Evolutionary conservation across 2,329 filamentous ascomycete species (phyloP).

Genomic region (Sporothrix variecibatus): DNA sequence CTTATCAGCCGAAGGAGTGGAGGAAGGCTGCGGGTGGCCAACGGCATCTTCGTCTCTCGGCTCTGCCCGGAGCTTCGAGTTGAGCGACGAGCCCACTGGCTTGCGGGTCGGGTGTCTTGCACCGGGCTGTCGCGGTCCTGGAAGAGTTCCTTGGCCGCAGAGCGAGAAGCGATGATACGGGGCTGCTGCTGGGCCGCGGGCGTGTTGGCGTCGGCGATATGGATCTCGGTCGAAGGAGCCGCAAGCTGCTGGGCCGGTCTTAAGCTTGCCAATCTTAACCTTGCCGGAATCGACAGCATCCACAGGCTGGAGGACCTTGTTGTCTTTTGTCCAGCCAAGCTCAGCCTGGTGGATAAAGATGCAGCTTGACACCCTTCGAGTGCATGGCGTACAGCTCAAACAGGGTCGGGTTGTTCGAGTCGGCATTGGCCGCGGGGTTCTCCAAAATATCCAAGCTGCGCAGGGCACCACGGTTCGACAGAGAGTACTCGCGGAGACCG

Average conservation of each 20-base stretch:
- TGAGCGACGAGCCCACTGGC: conserved; percentile 37
- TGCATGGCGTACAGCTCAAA: conserved; percentile 98
- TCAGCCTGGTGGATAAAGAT: conserved; percentile 84
- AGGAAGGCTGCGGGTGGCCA: conserved; percentile 16
- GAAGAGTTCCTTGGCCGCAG: conserved; percentile 41
- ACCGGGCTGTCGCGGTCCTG: conserved; percentile 35
- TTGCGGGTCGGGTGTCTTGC: conserved; percentile 40
- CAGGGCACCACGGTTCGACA: conserved; percentile 80
- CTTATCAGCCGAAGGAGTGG: conserved; percentile 51
- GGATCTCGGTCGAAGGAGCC: conserved; percentile 44
- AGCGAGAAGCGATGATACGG: conserved; percentile 39
- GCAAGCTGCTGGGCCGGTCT: conserved; percentile 49
- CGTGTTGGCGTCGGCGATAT: conserved; percentile 32
- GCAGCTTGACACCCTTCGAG: conserved; percentile 93
- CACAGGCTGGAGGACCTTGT: conserved; percentile 78
- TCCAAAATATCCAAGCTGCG: conserved; percentile 88
- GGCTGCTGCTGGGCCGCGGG: conserved; percentile 29
- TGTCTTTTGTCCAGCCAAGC: conserved; percentile 87
- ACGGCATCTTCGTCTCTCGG: conserved; percentile 51
- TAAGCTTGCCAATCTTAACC: conserved; percentile 73
- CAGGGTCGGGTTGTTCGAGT: conserved; percentile 69
- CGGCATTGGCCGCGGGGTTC: conserved; percentile 64
- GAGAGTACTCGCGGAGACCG: conserved; percentile 92
- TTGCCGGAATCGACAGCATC: conserved; percentile 74
- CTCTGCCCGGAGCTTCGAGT: conserved; percentile 47